Evolutionary conservation across 345 rosid genomes (phyloP).

Genomic region (Geranium brycei): DNA sequence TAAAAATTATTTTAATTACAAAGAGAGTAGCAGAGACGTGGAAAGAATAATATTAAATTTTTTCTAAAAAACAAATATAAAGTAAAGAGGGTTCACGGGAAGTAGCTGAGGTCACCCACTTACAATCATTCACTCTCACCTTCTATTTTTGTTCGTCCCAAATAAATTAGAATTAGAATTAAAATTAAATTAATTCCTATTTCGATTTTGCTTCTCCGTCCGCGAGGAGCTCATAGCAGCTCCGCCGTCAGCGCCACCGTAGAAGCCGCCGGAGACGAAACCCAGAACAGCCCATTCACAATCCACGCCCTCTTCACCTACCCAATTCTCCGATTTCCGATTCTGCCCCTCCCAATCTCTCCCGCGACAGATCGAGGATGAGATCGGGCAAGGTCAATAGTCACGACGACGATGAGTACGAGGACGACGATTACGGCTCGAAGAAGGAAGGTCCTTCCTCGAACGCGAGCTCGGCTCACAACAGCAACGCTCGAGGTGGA

Average conservation of each 20-base stretch:
- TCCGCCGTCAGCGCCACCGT: neutral
- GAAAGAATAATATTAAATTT: no score
- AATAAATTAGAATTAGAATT: no score
- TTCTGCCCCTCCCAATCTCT: neutral
- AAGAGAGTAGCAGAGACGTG: no score
- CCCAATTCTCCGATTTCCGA: neutral
- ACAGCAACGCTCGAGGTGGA: neutral
- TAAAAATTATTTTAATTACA: no score
- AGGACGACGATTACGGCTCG: neutral
- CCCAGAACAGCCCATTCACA: neutral
- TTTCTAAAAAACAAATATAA: no score
- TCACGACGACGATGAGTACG: neutral
- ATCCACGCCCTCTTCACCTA: neutral
- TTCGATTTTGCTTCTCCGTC: no score
- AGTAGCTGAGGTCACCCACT: neutral
- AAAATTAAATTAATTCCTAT: neutral
- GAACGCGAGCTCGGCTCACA: neutral
- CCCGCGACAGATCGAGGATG: neutral
- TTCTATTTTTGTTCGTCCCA: neutral
- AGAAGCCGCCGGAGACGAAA: neutral
- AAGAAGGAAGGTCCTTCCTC: neutral
- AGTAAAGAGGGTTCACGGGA: neutral
- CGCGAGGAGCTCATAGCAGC: neutral
- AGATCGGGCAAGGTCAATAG: neutral
- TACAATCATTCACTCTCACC: neutral